A percentile compares a stretch with the other conserved stretches of the same genome.
Evolutionary conservation across 106 monocot genomes (phyloP).

Genomic region (Dendrobium officinale): DNA sequence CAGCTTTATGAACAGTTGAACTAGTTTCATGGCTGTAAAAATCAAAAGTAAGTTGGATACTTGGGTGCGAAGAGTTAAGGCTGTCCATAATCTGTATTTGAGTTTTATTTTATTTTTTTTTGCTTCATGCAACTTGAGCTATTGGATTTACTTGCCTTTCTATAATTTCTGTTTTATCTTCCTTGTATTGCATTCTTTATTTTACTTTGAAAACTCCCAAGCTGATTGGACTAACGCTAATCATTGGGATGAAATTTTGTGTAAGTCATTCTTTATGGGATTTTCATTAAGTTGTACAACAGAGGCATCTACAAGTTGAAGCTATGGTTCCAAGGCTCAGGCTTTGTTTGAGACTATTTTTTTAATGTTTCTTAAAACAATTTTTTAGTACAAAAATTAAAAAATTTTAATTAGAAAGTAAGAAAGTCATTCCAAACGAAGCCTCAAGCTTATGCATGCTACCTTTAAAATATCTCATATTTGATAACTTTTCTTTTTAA

Average conservation of each 20-base stretch:
- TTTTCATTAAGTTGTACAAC: neutral
- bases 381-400: too few relatives aligned
- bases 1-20: neutral
- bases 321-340: neutral
- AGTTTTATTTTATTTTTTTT: neutral
- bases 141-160: neutral
- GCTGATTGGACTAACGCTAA: neutral
- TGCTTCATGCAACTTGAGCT: neutral
- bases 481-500: too few relatives aligned
- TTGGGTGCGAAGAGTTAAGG: neutral
- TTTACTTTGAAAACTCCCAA: neutral
- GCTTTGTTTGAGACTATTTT: neutral
- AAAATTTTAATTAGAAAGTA: too few relatives aligned
- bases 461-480: neutral
- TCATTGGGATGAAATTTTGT: neutral
- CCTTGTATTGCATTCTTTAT: neutral
- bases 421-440: too few relatives aligned
- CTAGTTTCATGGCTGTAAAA: neutral
- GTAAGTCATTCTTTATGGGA: neutral
- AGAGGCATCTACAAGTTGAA: neutral
- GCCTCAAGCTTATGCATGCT: neutral
- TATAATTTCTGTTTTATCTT: too few relatives aligned
- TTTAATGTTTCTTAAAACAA: too few relatives aligned
- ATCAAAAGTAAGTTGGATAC: neutral
- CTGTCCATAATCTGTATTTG: neutral